phyloP scores from a whole-genome alignment of 1,284 basidiomycete genomes.

The Pterulicium gracile region DNA sequence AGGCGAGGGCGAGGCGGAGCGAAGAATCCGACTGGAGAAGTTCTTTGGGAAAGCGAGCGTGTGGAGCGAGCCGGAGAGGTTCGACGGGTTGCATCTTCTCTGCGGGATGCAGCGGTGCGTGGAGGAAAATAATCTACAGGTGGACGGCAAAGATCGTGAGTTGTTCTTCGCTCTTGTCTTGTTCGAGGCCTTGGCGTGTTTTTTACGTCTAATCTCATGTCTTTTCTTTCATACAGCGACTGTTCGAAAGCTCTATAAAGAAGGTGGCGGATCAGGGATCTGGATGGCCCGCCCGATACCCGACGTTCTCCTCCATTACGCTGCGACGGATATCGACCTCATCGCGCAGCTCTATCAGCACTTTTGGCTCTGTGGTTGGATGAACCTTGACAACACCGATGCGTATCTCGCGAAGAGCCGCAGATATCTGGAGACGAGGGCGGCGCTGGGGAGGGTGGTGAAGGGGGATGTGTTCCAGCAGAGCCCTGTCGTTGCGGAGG shows the following conservation, averaged over 20 bases:
- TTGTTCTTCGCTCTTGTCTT: too few species aligned
- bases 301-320: slow-evolving; percentile 24
- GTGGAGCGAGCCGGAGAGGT: slow-evolving; percentile 17
- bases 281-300: slow-evolving; percentile 27
- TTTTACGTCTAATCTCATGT: too few species aligned
- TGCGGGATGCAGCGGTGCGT: slow-evolving; percentile 16
- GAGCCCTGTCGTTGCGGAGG: not conserved
- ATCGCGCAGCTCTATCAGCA: slow-evolving; percentile 24
- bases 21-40: slow-evolving; percentile 15
- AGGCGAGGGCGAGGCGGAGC: slow-evolving; percentile 19
- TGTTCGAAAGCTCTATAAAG: slow-evolving; percentile 26
- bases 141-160: slow-evolving; percentile 19
- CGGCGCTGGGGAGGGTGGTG: not conserved
- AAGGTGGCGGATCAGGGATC: slow-evolving; percentile 16
- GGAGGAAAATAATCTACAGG: slow-evolving; percentile 12
- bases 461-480: not conserved
- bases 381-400: slow-evolving; percentile 11
- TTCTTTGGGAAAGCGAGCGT: slow-evolving; percentile 17
- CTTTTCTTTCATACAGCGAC: too few species aligned
- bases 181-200: too few species aligned
- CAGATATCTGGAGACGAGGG: not conserved
- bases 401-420: not conserved
- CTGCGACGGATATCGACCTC: slow-evolving; percentile 29
- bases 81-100: slow-evolving; percentile 20
- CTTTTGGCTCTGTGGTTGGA: slow-evolving; percentile 21